Evolutionary conservation across 2,329 filamentous ascomycete genomes (phyloP).

Genomic region (Akanthomyces muscarius): DNA sequence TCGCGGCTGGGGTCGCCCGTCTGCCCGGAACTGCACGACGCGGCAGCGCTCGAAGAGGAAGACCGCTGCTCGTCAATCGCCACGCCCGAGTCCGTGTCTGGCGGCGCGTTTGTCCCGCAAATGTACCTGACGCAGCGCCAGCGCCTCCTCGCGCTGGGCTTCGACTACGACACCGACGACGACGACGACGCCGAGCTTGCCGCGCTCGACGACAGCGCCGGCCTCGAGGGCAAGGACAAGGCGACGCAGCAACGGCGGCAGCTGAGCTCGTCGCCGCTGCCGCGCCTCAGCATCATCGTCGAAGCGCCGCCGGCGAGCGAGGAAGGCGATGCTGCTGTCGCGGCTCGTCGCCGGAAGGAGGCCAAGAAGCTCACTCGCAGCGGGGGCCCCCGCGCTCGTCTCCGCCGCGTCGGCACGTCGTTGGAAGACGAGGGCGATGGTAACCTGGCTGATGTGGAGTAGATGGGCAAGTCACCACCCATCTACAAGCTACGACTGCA

Average conservation of each 20-base stretch:
- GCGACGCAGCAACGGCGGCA: no score
- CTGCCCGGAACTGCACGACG: no score
- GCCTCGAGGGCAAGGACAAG: neutral
- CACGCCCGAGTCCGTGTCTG: neutral
- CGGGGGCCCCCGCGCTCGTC: neutral
- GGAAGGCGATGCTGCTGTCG: neutral
- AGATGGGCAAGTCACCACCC: neutral
- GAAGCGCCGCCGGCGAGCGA: neutral
- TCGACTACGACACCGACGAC: conserved; percentile 17
- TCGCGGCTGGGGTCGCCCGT: no score
- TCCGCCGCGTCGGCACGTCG: neutral
- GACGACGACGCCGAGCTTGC: neutral
- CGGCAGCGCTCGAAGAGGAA: neutral
- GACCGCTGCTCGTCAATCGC: neutral
- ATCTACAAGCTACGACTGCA: no score
- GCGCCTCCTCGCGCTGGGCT: conserved; percentile 15
- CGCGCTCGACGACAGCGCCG: neutral
- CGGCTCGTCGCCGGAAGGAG: conserved; percentile 18
- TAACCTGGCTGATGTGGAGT: conserved; percentile 15
- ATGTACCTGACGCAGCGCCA: conserved; percentile 15
- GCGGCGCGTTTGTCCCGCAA: neutral
- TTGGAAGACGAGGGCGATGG: conserved; percentile 7
- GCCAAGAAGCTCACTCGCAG: conserved; percentile 19
- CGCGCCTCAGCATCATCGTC: conserved; percentile 6
- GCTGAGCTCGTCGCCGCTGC: neutral